Base-by-base conservation (phyloP, 164 flowering plant species). In the Saururus chinensis region DNA sequence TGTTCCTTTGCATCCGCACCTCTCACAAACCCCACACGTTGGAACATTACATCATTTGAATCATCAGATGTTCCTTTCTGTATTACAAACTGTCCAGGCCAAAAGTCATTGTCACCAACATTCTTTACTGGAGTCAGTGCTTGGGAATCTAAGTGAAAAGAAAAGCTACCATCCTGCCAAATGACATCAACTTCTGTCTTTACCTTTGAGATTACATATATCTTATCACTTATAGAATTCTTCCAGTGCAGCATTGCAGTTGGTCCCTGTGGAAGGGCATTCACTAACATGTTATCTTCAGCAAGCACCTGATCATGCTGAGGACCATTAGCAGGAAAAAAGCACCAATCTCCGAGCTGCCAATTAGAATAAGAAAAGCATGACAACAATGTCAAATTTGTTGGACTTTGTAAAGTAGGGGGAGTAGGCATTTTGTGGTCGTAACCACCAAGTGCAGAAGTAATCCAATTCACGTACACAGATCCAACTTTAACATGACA, bases 261-360 rank as follows among this genome's bases (percentile, higher is more conserved):
- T 13, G 52, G 59, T 40, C 64, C 70, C 64, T n/a, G 51, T 21
- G 68, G 22, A 53, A 74, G 24, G 40, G 56, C 53, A 59, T 49
- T 59, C 5, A 51, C 51, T 59, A 56, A 55, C 37, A n/a, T 40
- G 22, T 71, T 72, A 56, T 72, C 71, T 55, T 49, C 54, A 19
- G 23, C 57, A 58, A 52, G 56, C 42, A 56, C 30, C 19, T 40
- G 56, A 59, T 48, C 41, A 22, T 53, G 16, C 25, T 8, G 26
- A 30, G 35, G 7, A 20, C 71, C 72, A 59, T 72, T 42, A 57
- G 48, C 20, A n/a, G 84, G 78, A 64, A 81, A 77, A n/a, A 79
- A 64, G 64, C 99, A 90, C 89, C 89, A 90, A 70, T 93, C 99
- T 59, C 96, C 97, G 55, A 84, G 84, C 69, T 87, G 88, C 97